Base-by-base conservation (phyloP, 306 rosid species). In the Cyamopsis tetragonoloba region DNA sequence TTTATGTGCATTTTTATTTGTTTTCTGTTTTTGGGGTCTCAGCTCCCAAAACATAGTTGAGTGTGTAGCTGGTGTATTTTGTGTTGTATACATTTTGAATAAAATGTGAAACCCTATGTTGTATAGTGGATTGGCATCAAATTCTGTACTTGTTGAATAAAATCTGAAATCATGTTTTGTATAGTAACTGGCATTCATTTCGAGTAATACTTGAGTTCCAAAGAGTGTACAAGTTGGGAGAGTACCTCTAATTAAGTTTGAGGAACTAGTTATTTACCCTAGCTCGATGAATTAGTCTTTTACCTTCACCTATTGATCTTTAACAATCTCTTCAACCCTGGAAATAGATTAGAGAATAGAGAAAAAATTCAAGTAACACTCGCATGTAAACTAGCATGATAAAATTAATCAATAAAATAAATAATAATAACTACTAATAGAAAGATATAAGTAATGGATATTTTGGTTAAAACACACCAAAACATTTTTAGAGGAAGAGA, bases 131-230 rank as follows among this genome's bases (percentile, higher is more conserved):
- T n/a, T n/a, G n/a, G n/a, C n/a, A n/a, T n/a, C n/a, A n/a, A n/a
- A n/a, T 56, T 7, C 24, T 27, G 48, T 42, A 56, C 42, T 71
- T 63, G 68, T 39, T 73, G 49, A 88, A 83, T 81, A 84, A 86
- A 78, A 61, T 74, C 71, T 66, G 77, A 56, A 32, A 59, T 64
- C 46, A 26, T 74, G 39, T 74, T 14, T 55, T 44, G 24, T 74
- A 56, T 53, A 11, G 28, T 22, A 44, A 27, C 18, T 55, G 46
- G 38, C 26, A 30, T 43, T 39, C 32, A 15, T 14, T 54, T 54
- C 42, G 10, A 54, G 31, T 10, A 7, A 35, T 24, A 32, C 15
- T 22, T 26, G 44, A n/a, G n/a, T n/a, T n/a, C n/a, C n/a, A n/a
- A n/a, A n/a, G n/a, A n/a, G n/a, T n/a, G n/a, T n/a, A n/a, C n/a